Base-by-base conservation (phyloP, 305 asterid species). In the Fraxinus platypoda region DNA sequence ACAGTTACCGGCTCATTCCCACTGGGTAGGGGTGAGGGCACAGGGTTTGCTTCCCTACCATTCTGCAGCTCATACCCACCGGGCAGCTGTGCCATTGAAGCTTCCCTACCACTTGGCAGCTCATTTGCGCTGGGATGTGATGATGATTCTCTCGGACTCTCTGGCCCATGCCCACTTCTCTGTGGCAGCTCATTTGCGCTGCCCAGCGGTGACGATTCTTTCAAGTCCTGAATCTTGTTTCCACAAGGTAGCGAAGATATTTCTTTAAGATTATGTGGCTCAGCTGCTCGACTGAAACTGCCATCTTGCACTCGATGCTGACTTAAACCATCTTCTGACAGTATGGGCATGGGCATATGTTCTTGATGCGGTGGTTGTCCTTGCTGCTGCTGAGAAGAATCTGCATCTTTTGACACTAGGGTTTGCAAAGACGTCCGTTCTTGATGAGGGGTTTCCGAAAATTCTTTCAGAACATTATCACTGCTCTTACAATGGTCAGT, bases 61-160 rank as follows among this genome's bases (percentile, higher is more conserved):
- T 81, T 78, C 6, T 68, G 82, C 33, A 46, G 59, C 31, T 75
- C 88, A 52, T 30, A 49, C 68, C 77, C 84, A 57, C 17, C 3
- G 1, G 82, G 57, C 70, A 30, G 35, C 62, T 66, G 85, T 28
- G 38, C 78, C 30, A 46, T 41, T 13, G 78, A 41, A 80, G 34
- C 76, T 59, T 74, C 85, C 59, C 68, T 75, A 43, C 85, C 84
- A 25, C 62, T 83, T 33, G 84, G 81, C 54, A 74, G 26, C 78
- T 35, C 90, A 78, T 82, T 88, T 57, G 70, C 82, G 17, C 85
- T 54, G n/a, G 76, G 64, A 83, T 74, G 79, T 5, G 81, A 83
- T 35, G 90, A 77, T 3, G 79, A 28, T 76, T 43, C 84, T 54
- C 81, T 74, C 80, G 74, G 62, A 71, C 23, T 75, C 38, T n/a